These are phyloP conservation scores for Boletus rubropictus DNA, from an alignment of 768 basidiomycete species.

Conservation along the genomic window DNA sequence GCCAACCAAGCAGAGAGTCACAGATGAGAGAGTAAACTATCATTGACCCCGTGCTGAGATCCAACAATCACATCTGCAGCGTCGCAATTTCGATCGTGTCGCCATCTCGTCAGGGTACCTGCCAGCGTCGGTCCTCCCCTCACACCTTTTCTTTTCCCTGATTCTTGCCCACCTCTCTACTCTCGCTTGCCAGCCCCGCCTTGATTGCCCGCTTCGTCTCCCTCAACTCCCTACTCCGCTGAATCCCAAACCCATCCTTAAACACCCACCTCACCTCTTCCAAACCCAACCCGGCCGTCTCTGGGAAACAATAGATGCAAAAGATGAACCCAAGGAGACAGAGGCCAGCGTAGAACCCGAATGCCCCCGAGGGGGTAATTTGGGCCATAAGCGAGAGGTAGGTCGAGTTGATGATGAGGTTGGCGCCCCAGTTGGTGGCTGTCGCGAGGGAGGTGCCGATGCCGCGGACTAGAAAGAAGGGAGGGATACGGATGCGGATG, in stretches of 20 bases:
- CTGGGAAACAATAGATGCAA: slow-evolving; percentile 66
- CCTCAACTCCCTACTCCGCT: slow-evolving; percentile 45
- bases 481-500: too few species aligned
- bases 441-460: slow-evolving; percentile 72
- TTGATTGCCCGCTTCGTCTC: slow-evolving; percentile 21
- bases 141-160: not conserved
- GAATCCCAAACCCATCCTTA: slow-evolving; percentile 57
- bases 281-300: slow-evolving; percentile 69
- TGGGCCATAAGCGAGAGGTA: slow-evolving; percentile 73
- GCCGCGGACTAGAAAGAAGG: slow-evolving; percentile 50
- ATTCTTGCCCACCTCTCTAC: not conserved
- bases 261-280: slow-evolving; percentile 65
- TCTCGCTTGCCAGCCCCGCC: not conserved
- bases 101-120: not conserved
- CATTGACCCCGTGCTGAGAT: not conserved
- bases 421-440: slow-evolving; percentile 73
- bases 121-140: not conserved
- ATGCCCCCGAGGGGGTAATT: slow-evolving; percentile 71
- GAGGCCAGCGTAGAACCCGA: slow-evolving; percentile 70
- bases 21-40: not conserved
- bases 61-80: not conserved
- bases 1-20: not conserved
- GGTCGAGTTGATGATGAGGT: slow-evolving; percentile 72
- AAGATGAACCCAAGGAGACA: slow-evolving; percentile 69
- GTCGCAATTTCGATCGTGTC: not conserved